Conservation (phyloP, 352 stramenopile species). For the Phytophthora brassicae region DNA sequence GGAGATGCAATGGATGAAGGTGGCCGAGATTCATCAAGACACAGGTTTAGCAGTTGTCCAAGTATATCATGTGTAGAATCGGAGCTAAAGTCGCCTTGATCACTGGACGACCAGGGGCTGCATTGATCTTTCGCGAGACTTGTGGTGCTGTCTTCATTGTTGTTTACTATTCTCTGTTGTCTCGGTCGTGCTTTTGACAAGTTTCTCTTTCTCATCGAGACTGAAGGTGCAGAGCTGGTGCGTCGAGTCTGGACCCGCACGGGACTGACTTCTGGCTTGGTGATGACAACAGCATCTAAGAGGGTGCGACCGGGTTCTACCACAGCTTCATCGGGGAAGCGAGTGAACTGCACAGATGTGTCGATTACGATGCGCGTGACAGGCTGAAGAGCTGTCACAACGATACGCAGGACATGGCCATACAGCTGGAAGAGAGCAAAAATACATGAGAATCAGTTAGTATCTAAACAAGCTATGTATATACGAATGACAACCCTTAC, state of each 20-base stretch:
- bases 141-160: constrained; percentile 18
- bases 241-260: background rate
- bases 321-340: constrained; percentile 15
- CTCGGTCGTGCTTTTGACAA: background rate
- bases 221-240: constrained; percentile 13
- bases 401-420: constrained; percentile 47
- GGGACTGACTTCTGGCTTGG: constrained; percentile 4
- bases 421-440: constrained; percentile 40
- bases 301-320: constrained; percentile 10
- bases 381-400: constrained; percentile 42
- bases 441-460: background rate
- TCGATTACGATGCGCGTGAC: constrained; percentile 55
- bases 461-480: background rate
- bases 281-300: background rate
- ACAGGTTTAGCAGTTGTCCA: constrained; percentile 3
- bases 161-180: constrained; percentile 1
- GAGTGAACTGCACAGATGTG: constrained; percentile 53
- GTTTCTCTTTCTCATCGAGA: constrained; percentile 9
- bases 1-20: constrained; percentile 5
- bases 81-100: constrained; percentile 7
- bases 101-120: constrained; percentile 18
- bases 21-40: constrained; percentile 10
- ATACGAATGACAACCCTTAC: constrained; percentile 30
- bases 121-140: constrained; percentile 27
- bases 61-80: background rate